These are phyloP conservation scores for Phytophthora hybrid DNA, from an alignment of 352 stramenopile genomes.

Conservation along the genomic window DNA sequence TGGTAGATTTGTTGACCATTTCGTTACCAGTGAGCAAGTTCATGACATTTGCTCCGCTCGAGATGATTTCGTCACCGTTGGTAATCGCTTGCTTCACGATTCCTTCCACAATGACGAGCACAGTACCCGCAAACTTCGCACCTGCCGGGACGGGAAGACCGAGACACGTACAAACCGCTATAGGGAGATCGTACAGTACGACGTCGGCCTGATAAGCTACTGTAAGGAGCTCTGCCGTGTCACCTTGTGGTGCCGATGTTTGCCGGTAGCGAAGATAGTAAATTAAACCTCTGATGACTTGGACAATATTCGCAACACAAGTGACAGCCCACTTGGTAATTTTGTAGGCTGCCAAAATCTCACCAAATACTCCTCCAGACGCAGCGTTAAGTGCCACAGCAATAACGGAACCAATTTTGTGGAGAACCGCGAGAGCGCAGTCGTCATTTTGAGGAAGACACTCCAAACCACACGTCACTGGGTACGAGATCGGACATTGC, in stretches of 20 bases:
- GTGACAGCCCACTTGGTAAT: constrained; percentile 14
- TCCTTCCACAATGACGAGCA: constrained; percentile 30
- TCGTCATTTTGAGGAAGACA: constrained; percentile 42
- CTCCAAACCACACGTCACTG: constrained; percentile 33
- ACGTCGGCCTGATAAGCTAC: constrained; percentile 35
- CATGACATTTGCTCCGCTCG: constrained; percentile 30
- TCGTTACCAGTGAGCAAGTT: constrained; percentile 29
- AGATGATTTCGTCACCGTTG: constrained; percentile 37
- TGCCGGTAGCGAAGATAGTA: constrained; percentile 38
- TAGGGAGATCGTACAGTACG: constrained; percentile 30
- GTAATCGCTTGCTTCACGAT: constrained; percentile 40
- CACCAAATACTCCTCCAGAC: constrained; percentile 22
- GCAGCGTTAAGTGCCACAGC: constrained; percentile 31
- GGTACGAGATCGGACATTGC: constrained; percentile 35
- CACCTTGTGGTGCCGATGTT: constrained; percentile 24
- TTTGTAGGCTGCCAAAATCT: constrained; percentile 14
- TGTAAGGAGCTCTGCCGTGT: constrained; percentile 25
- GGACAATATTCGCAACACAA: constrained; percentile 23
- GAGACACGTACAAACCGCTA: constrained; percentile 27
- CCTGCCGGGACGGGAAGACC: constrained; percentile 6
- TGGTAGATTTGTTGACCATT: constrained; percentile 6
- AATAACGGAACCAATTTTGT: constrained; percentile 31
- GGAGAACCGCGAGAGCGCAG: constrained; percentile 18
- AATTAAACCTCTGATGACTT: constrained; percentile 23
- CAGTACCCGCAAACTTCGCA: constrained; percentile 9